A percentile compares a stretch with the other conserved stretches of the same genome.
Conservation (phyloP, 2,329 filamentous ascomycete species). For the Trichophyton verrucosum region DNA sequence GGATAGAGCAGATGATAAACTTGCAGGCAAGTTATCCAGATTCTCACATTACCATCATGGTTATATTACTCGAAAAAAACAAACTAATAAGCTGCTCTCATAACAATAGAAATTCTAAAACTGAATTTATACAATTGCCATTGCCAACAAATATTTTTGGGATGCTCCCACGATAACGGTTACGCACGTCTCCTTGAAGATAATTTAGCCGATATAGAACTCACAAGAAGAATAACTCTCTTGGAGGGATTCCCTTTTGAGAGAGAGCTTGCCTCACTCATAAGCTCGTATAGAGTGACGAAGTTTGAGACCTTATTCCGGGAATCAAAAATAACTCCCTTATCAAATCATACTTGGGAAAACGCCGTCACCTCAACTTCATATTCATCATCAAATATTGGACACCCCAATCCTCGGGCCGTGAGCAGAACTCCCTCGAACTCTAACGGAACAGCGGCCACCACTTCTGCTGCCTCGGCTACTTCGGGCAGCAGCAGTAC, state of each 20-base stretch:
- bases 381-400: background rate
- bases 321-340: constrained; percentile 33
- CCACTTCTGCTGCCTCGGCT: constrained; percentile 1
- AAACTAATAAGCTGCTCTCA: constrained; percentile 1
- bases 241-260: constrained; percentile 46
- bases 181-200: constrained; percentile 44
- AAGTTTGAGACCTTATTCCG: constrained; percentile 45
- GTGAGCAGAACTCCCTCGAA: constrained; percentile 23
- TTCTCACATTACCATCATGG: background rate
- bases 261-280: constrained; percentile 39
- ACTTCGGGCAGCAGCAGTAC: constrained; percentile 1
- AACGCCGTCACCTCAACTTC: background rate
- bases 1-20: constrained; percentile 37
- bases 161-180: constrained; percentile 45
- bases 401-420: background rate
- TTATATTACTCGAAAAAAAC: background rate
- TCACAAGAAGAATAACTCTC: constrained; percentile 40
- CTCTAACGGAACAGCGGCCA: constrained; percentile 17
- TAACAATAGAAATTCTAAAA: constrained; percentile 41
- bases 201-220: constrained; percentile 33
- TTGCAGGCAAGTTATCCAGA: constrained; percentile 28
- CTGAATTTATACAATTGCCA: constrained; percentile 45
- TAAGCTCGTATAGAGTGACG: constrained; percentile 35
- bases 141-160: constrained; percentile 49
- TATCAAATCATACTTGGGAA: background rate